Evolutionary conservation across 192 early-diverging fungal genomes (phyloP), one percentile per base, ranked within the genome.

Genomic region (Umbelopsis isabellina): DNA sequence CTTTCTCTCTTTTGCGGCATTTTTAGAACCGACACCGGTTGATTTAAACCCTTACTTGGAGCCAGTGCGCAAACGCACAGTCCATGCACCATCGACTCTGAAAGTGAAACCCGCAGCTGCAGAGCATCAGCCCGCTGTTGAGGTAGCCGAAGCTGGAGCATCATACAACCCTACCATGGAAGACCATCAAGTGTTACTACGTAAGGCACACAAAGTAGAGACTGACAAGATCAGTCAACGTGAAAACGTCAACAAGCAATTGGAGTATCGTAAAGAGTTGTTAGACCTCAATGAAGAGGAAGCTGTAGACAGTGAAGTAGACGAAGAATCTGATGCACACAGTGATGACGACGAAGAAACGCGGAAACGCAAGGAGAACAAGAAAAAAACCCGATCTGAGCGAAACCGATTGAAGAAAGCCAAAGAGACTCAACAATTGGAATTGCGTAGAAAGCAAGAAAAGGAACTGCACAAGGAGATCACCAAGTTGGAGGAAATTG

Each of bases 101-200:
- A 79, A 72, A 35, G 48, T 77, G 48, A 89, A 79, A 70, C 83
- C 80, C n/a, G 58, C 82, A 41, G 82, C 65, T 0, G 68, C 51
- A 13, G 66, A 90, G 12, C 67, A 80, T 49, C 30, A 64, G 18
- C 86, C 91, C 0, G 92, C 92, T 4, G 89, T 98, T 2, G 81
- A 87, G 37, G 78, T 91, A 46, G 85, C 91, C 23, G 91, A 95
- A 65, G 88, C 92, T 2, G 97, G 97, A 49, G 85, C 92, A 1
- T 97, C 95, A 16, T 99, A 99, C 80, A 93, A 94, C 61, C 97
- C 97, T 9, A 82, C 84, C 13, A 84, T 89, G 72, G 80, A 85
- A 55, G 92, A 93, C 48, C 95, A 97, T 83, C 89, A 94, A 75
- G 79, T 81, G 53, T 73, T 91, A 44, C 66, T 93, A 45, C 70